Conservation (phyloP, 768 basidiomycete species). For the Podaxis sp. region DNA sequence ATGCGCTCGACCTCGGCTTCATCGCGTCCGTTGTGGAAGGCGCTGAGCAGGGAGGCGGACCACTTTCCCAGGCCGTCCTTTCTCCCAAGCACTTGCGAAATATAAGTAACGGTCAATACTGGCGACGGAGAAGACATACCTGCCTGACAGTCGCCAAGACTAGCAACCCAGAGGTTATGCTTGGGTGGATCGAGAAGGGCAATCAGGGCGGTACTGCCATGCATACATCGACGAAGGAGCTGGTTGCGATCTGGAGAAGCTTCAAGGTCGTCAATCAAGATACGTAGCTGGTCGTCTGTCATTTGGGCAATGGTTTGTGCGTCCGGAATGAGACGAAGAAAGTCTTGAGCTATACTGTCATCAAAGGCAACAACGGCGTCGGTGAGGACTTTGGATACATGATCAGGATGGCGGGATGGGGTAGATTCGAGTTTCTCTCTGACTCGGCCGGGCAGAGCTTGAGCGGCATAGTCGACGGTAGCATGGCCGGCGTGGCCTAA, state of each 20-base stretch:
- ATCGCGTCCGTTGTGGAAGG: slow-evolving; percentile 51
- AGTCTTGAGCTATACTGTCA: slow-evolving; percentile 31
- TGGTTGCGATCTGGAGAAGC: slow-evolving; percentile 26
- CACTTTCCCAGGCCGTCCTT: slow-evolving; percentile 34
- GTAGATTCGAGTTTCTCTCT: slow-evolving; percentile 24
- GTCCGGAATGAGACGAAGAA: slow-evolving; percentile 44
- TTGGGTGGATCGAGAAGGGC: slow-evolving; percentile 43
- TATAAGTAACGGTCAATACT: neutral
- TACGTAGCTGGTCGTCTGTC: slow-evolving; percentile 38
- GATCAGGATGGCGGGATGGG: slow-evolving; percentile 15
- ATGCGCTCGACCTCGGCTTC: slow-evolving; percentile 39
- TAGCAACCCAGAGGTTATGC: slow-evolving; percentile 54
- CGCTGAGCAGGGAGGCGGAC: slow-evolving; percentile 40
- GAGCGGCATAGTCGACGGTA: slow-evolving; percentile 40
- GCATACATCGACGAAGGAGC: slow-evolving; percentile 43
- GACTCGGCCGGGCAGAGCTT: slow-evolving; percentile 32
- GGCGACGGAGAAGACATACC: slow-evolving; percentile 27
- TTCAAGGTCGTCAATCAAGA: slow-evolving; percentile 39
- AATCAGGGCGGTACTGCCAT: slow-evolving; percentile 51
- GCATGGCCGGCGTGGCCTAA: slow-evolving; percentile 48
- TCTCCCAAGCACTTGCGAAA: slow-evolving; percentile 39
- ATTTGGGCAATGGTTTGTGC: slow-evolving; percentile 29
- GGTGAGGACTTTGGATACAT: slow-evolving; percentile 32
- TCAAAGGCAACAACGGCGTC: slow-evolving; percentile 40
- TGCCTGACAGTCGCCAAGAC: slow-evolving; percentile 56